A percentile compares a stretch with the other conserved stretches of the same genome.
These are phyloP conservation scores for Phytophthora brassicae DNA, from an alignment of 352 stramenopile species.

Conservation along the genomic window DNA sequence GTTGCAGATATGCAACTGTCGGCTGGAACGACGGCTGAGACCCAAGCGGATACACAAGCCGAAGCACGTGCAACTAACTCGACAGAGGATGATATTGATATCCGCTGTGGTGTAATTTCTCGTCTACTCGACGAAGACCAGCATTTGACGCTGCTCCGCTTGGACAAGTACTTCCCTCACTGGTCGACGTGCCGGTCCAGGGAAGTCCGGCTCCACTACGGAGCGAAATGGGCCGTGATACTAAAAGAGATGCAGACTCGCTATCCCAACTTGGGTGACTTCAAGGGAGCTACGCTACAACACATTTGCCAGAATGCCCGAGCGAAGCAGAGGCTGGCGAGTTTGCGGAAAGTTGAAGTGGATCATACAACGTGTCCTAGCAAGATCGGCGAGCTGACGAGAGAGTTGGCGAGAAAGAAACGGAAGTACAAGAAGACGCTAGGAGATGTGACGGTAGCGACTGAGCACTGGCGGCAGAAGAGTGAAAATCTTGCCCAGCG, in stretches of 20 bases:
- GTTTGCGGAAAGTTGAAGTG: too few relatives aligned
- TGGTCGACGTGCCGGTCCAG: neutral
- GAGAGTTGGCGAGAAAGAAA: too few relatives aligned
- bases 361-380: too few relatives aligned
- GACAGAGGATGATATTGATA: neutral
- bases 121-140: neutral
- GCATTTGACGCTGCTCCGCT: neutral
- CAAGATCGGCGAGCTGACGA: too few relatives aligned
- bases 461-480: too few relatives aligned
- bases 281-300: neutral
- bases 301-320: neutral
- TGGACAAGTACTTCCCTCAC: neutral
- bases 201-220: neutral
- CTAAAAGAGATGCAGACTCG: neutral
- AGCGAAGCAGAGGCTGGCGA: neutral
- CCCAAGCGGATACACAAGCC: too few relatives aligned
- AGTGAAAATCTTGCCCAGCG: too few relatives aligned
- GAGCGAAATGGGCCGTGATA: constrained; percentile 1
- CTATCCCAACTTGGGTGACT: neutral
- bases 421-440: too few relatives aligned
- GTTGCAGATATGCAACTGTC: neutral
- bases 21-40: too few relatives aligned
- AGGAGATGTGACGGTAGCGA: too few relatives aligned
- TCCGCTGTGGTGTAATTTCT: neutral
- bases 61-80: too few relatives aligned